A percentile compares a stretch with the other conserved stretches of the same genome.
These are phyloP conservation scores for Zygoascus biomembranicola DNA, from an alignment of 805 yeast genomes.

Conservation along the genomic window DNA sequence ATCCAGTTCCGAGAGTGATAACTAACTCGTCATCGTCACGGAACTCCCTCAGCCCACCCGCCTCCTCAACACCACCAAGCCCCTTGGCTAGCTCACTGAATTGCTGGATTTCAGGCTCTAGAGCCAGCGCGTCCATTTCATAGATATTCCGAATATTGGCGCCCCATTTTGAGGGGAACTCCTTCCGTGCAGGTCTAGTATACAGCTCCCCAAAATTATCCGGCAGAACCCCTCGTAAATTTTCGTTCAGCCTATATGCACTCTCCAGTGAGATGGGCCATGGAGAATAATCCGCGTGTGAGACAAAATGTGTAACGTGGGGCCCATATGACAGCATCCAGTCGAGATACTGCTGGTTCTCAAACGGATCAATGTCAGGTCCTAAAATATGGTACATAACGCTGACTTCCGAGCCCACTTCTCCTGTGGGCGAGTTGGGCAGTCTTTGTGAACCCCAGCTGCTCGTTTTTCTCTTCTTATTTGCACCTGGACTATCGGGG, in stretches of 20 bases:
- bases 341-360: conserved; percentile 31
- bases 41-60: background rate
- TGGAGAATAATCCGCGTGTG: conserved; percentile 61
- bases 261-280: conserved; percentile 52
- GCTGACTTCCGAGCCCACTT: conserved; percentile 25
- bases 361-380: conserved; percentile 42
- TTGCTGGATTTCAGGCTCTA: conserved; percentile 1
- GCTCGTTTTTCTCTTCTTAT: background rate
- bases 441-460: background rate
- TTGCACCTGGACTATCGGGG: conserved; percentile 15
- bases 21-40: conserved; percentile 34
- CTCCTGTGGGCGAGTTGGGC: background rate
- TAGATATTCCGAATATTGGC: background rate
- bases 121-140: conserved; percentile 4
- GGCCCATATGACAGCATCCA: conserved; percentile 44
- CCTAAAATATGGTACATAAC: conserved; percentile 73
- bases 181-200: conserved; percentile 9
- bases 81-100: background rate
- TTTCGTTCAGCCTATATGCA: conserved; percentile 34
- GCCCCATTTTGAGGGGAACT: conserved; percentile 10
- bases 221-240: conserved; percentile 24
- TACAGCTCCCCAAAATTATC: conserved; percentile 20
- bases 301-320: conserved; percentile 47
- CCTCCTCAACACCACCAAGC: background rate
- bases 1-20: conserved; percentile 84